phyloP scores from a whole-genome alignment of 306 rosid genomes.

The Vigna hirtella region DNA sequence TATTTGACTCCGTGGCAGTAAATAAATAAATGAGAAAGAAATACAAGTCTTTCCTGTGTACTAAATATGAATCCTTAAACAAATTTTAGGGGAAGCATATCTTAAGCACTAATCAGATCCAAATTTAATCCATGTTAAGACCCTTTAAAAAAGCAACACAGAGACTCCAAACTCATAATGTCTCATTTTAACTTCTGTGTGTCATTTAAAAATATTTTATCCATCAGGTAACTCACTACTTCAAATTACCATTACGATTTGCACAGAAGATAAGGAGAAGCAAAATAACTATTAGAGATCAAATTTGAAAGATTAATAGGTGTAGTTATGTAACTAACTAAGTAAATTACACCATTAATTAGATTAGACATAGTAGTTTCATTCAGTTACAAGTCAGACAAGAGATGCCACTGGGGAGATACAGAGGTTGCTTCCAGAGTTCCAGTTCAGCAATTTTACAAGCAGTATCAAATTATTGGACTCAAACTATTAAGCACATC shows the following conservation, averaged over 20 bases:
- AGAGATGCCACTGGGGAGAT: neutral
- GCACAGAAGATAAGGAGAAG: neutral
- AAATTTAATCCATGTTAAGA: neutral
- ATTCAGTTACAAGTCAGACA: neutral
- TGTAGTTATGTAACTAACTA: neutral
- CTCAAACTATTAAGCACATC: conserved; percentile 12
- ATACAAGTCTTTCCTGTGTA: neutral
- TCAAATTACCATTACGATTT: neutral
- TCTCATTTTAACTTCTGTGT: neutral
- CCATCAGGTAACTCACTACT: neutral
- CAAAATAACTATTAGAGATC: neutral
- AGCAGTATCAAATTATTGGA: neutral
- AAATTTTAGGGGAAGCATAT: conserved; percentile 1
- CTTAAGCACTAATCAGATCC: neutral
- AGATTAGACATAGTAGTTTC: neutral
- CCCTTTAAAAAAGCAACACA: neutral
- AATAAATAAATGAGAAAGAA: neutral
- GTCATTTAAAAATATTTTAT: neutral
- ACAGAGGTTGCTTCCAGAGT: neutral
- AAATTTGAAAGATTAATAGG: neutral
- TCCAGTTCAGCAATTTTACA: neutral
- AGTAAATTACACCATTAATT: neutral
- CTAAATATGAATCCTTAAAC: neutral
- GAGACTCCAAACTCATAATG: neutral
- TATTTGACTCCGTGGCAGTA: conserved; percentile 10